Evolutionary conservation across 306 rosid species (phyloP).

Genomic region (Cajanus cajan): DNA sequence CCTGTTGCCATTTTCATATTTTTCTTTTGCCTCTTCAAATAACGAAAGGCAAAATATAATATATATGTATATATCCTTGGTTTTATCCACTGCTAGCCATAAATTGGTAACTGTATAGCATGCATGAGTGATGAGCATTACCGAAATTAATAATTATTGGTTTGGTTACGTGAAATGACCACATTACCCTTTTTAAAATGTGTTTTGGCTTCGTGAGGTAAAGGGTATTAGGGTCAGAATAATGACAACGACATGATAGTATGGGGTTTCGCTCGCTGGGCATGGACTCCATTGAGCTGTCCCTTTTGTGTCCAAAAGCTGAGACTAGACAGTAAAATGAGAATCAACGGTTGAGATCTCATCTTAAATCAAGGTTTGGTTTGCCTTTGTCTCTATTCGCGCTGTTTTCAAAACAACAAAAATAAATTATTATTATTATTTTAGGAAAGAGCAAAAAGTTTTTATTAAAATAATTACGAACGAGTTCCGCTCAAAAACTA

Average conservation of each 20-base stretch:
- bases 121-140: background rate
- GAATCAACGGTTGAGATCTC: constrained; percentile 32
- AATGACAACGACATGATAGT: constrained; percentile 36
- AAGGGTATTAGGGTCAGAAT: constrained; percentile 41
- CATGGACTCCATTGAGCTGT: constrained; percentile 46
- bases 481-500: background rate
- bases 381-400: constrained; percentile 26
- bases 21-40: background rate
- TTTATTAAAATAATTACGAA: background rate
- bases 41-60: background rate
- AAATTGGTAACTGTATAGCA: background rate
- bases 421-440: background rate
- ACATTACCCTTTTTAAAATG: background rate
- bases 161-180: background rate
- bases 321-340: constrained; percentile 7
- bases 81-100: background rate
- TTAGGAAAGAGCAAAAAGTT: constrained; percentile 22
- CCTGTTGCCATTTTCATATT: background rate
- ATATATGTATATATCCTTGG: no score
- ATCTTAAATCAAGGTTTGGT: background rate
- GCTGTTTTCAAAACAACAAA: background rate
- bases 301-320: constrained; percentile 47
- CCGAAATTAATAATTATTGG: background rate
- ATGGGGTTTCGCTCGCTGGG: constrained; percentile 46
- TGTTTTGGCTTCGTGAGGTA: no score